A percentile compares a stretch with the other conserved stretches of the same genome.
phyloP scores from a whole-genome alignment of 2,329 filamentous ascomycete species.

The Penicillium glabrum region DNA sequence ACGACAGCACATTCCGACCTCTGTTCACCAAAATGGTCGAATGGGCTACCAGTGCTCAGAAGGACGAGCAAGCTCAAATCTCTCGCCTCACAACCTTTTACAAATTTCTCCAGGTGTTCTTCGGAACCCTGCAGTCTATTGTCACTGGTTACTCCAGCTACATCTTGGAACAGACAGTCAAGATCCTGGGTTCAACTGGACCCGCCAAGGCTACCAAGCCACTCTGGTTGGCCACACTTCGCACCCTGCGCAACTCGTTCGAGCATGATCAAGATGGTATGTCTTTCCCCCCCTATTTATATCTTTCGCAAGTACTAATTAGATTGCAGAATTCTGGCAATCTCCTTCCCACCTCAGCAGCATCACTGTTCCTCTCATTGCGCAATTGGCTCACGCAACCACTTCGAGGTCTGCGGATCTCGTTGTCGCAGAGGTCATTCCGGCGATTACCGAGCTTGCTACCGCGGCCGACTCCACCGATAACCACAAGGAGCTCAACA shows the following conservation, averaged over 20 bases:
- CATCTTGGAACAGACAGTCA: conserved; percentile 71
- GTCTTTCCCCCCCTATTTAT: conserved; percentile 4
- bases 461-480: conserved; percentile 78
- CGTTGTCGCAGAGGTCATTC: conserved; percentile 59
- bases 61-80: conserved; percentile 58
- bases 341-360: conserved; percentile 79
- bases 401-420: conserved; percentile 47
- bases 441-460: conserved; percentile 77
- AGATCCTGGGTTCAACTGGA: conserved; percentile 53
- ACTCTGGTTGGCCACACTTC: conserved; percentile 70
- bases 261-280: conserved; percentile 80
- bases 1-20: conserved; percentile 88
- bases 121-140: conserved; percentile 81
- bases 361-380: conserved; percentile 68
- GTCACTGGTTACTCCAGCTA: conserved; percentile 91
- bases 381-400: conserved; percentile 59
- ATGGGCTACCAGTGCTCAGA: conserved; percentile 68
- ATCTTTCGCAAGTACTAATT: neutral
- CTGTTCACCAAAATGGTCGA: conserved; percentile 85
- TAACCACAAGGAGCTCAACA: conserved; percentile 88
- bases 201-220: conserved; percentile 51
- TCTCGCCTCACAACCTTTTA: conserved; percentile 75
- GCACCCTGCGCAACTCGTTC: conserved; percentile 73
- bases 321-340: conserved; percentile 75
- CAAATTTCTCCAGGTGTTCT: conserved; percentile 76